Base-by-base conservation (phyloP, 208 protist genomes). In the Leishmania aethiopica region DNA sequence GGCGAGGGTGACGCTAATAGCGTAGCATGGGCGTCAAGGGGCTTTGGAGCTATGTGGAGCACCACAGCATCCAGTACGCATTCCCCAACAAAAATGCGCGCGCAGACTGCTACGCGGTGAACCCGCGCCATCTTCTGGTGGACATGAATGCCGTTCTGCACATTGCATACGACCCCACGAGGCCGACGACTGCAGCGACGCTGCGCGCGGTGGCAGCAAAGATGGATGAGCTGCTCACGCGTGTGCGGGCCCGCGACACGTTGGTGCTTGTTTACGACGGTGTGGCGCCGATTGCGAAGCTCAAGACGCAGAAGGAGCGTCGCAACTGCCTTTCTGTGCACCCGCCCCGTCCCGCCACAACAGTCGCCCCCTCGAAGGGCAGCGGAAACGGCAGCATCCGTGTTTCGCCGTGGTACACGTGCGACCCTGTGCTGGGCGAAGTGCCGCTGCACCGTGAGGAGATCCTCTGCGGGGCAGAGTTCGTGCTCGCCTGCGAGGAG, bases 101-200 rank as follows among this genome's bases (percentile, higher is more conserved):
- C 22, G 62, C 82, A 40, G 42, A 60, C 32, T 75, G 79, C 57
- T 84, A 89, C 70, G 86, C 85, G 32, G 75, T 93, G 60, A 66
- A 76, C 32, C 86, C 92, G 3, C 66, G 91, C 51, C 91, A 98
- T 81, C 83, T 98, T 40, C 75, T 96, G 22, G 45, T 98, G 19
- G 95, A 98, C 80, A 98, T 98, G 95, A 98, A 98, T 77, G 76
- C 85, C 15, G 59, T 98, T 32, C 40, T 98, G 49, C 95, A 98
- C 84, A 71, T 71, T 28, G 73, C 84, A 40, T 94, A 94, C 82
- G 28, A 51, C 17, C 28, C 74, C 19, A 71, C 67, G 17, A 66
- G 42, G 28, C 84, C 90, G 15, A 90, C 70, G 25, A 91, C 88
- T 0, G 81, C 85, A 10, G 81, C 85, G 42, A 88, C 88, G 45